phyloP scores from a whole-genome alignment of 768 basidiomycete species.

The Pulveroboletus sp. region DNA sequence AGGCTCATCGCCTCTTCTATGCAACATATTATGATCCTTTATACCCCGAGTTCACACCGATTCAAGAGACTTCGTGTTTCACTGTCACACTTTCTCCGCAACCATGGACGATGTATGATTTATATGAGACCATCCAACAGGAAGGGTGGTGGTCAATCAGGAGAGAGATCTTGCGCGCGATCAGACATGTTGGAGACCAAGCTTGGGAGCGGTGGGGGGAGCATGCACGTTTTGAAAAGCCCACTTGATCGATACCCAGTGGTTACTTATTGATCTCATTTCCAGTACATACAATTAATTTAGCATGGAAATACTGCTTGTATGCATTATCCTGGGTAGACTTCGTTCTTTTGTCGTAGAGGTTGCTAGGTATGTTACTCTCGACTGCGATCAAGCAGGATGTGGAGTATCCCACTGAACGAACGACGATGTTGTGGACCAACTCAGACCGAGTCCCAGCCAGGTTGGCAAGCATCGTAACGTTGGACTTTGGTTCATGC shows the following conservation, averaged over 20 bases:
- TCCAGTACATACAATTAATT: constrained; percentile 12
- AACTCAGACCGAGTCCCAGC: too few species aligned
- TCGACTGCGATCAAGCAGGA: background rate
- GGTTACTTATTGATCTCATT: constrained; percentile 18
- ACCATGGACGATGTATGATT: constrained; percentile 36
- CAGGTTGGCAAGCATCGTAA: too few species aligned
- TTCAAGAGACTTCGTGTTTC: constrained; percentile 31
- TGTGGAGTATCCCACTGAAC: background rate
- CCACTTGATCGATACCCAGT: constrained; percentile 20
- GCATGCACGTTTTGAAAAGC: constrained; percentile 23
- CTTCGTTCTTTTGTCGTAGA: too few species aligned
- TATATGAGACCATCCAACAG: constrained; percentile 35
- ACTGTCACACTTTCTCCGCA: constrained; percentile 33
- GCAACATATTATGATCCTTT: constrained; percentile 77
- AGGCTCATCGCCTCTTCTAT: constrained; percentile 55
- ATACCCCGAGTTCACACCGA: constrained; percentile 62
- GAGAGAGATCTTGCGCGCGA: constrained; percentile 35
- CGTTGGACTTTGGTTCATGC: constrained; percentile 15
- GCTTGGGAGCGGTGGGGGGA: constrained; percentile 45
- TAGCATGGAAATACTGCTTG: constrained; percentile 14
- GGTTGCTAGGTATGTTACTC: background rate
- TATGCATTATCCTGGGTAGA: constrained; percentile 10
- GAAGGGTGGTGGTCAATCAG: constrained; percentile 39
- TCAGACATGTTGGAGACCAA: constrained; percentile 35
- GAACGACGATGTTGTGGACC: too few species aligned